These are phyloP conservation scores for Hymenoscyphus fraxineus DNA, from an alignment of 2,329 filamentous ascomycete genomes.

Conservation along the genomic window DNA sequence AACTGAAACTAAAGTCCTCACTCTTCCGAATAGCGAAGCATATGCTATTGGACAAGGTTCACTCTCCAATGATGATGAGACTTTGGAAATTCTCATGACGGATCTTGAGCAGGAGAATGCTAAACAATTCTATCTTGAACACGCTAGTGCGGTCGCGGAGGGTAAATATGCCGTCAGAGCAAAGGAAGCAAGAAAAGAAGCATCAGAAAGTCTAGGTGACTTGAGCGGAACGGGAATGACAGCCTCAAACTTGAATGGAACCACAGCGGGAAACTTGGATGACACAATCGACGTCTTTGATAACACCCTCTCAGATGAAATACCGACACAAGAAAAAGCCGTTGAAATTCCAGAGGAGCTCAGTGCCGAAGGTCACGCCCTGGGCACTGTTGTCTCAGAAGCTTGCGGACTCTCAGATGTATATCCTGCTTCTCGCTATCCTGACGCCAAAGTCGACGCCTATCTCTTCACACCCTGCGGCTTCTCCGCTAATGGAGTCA, in stretches of 20 bases:
- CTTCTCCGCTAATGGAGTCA: slow-evolving; percentile 93
- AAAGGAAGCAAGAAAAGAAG: slow-evolving; percentile 57
- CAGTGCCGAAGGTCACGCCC: slow-evolving; percentile 87
- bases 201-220: slow-evolving; percentile 55
- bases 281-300: slow-evolving; percentile 77
- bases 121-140: slow-evolving; percentile 70
- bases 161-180: slow-evolving; percentile 69
- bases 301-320: slow-evolving; percentile 62
- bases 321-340: slow-evolving; percentile 54
- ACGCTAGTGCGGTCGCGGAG: slow-evolving; percentile 88
- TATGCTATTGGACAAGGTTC: slow-evolving; percentile 21
- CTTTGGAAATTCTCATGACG: slow-evolving; percentile 69
- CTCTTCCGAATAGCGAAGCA: slow-evolving; percentile 36
- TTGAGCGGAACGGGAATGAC: slow-evolving; percentile 48
- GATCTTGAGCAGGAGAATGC: slow-evolving; percentile 65
- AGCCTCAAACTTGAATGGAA: slow-evolving; percentile 38
- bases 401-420: slow-evolving; percentile 83
- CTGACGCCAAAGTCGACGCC: slow-evolving; percentile 88
- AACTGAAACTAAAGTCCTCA: slow-evolving; percentile 34
- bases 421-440: slow-evolving; percentile 82
- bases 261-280: slow-evolving; percentile 43
- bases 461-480: slow-evolving; percentile 96
- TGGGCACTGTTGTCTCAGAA: slow-evolving; percentile 90
- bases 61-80: slow-evolving; percentile 61
- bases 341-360: slow-evolving; percentile 65